Conservation (phyloP, 2,329 filamentous ascomycete species). For the Cladophialophora carrionii region DNA sequence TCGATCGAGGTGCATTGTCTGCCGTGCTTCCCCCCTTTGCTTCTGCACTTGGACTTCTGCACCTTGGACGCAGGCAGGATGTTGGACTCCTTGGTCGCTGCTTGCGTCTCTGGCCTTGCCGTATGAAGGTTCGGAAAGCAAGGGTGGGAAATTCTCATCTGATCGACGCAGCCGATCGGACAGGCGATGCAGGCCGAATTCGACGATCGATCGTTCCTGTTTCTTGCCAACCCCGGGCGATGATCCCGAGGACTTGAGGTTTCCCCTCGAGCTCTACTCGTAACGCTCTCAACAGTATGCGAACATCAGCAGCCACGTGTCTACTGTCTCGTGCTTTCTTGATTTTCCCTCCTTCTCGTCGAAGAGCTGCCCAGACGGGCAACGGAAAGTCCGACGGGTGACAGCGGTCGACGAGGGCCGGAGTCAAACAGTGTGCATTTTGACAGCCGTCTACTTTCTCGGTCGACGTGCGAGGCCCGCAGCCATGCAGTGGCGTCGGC, state of each 20-base stretch:
- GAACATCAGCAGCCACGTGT: neutral
- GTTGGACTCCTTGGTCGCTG: neutral
- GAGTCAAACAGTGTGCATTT: neutral
- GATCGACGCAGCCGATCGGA: neutral
- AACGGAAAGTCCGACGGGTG: neutral
- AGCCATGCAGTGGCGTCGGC: neutral
- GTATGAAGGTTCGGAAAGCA: neutral
- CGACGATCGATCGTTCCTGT: conserved; percentile 1
- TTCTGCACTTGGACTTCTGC: neutral
- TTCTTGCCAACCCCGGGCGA: neutral
- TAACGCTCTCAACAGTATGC: neutral
- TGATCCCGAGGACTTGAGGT: neutral
- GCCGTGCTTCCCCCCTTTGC: neutral
- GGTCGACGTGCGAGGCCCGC: neutral
- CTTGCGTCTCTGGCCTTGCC: neutral
- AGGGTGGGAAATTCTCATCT: neutral
- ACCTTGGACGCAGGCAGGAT: neutral
- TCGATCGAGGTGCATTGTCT: neutral
- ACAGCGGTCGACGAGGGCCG: neutral
- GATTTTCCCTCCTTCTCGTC: neutral
- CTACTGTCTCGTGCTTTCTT: neutral
- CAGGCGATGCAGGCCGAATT: neutral
- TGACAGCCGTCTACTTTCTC: neutral
- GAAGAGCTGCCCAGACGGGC: neutral
- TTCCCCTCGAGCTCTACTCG: neutral